Conservation (phyloP, 345 rosid species). For the Salix brachista region DNA sequence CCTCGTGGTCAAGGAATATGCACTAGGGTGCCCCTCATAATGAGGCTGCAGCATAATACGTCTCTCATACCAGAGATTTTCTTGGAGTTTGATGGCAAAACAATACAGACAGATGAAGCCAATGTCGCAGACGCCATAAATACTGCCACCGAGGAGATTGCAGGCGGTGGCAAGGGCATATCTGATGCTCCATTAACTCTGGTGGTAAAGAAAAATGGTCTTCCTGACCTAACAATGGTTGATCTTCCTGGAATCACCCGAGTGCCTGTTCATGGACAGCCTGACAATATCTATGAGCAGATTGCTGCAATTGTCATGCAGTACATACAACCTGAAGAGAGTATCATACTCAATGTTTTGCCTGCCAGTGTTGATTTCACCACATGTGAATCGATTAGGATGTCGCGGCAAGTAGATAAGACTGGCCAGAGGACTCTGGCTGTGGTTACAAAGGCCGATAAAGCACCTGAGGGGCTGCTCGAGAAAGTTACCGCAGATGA, state of each 20-base stretch:
- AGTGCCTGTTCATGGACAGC: constrained; percentile 49
- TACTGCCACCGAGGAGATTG: constrained; percentile 39
- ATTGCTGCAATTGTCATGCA: constrained; percentile 33
- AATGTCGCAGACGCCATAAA: constrained; percentile 26
- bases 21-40: constrained; percentile 50
- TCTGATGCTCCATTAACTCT: constrained; percentile 37
- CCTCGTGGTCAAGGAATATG: constrained; percentile 42
- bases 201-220: constrained; percentile 37
- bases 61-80: constrained; percentile 18
- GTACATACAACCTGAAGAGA: constrained; percentile 37
- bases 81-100: constrained; percentile 33
- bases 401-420: constrained; percentile 44
- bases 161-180: constrained; percentile 45
- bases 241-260: constrained; percentile 58
- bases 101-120: constrained; percentile 23
- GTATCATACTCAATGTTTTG: constrained; percentile 45
- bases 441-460: constrained; percentile 49
- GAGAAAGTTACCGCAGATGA: constrained; percentile 49
- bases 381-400: constrained; percentile 42
- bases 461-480: constrained; percentile 43
- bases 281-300: constrained; percentile 44
- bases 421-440: constrained; percentile 45
- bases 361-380: constrained; percentile 41
- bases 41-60: constrained; percentile 39
- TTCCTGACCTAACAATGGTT: constrained; percentile 51